Percentiles rank a stretch among this genome's conserved stretches.
Conservation (phyloP, 202 grass and related monocot species). For the Setaria italica region DNA sequence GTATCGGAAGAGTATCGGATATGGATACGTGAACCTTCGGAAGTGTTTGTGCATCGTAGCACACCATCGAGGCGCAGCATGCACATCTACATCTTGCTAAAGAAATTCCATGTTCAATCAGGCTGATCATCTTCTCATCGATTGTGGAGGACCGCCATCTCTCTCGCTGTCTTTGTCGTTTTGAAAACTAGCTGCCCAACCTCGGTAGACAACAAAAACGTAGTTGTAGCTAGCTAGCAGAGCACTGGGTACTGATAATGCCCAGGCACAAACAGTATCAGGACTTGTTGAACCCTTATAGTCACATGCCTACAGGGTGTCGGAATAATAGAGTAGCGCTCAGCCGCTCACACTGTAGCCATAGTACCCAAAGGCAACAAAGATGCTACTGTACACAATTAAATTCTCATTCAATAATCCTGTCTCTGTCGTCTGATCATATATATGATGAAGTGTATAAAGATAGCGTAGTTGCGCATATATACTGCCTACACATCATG, state of each 20-base stretch:
- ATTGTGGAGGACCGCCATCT: constrained; percentile 37
- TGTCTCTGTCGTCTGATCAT: constrained; percentile 14
- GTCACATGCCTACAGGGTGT: constrained; percentile 46
- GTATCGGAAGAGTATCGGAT: too few relatives aligned
- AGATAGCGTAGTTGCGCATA: constrained; percentile 18
- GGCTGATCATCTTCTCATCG: neutral
- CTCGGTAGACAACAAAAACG: constrained; percentile 6
- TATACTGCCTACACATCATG: neutral
- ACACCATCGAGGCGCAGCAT: too few relatives aligned
- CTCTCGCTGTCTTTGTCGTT: constrained; percentile 22
- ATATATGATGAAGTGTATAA: constrained; percentile 11
- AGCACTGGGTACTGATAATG: neutral
- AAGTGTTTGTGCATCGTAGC: too few relatives aligned
- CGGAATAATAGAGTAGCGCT: constrained; percentile 19
- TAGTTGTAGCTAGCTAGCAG: constrained; percentile 5
- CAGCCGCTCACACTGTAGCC: neutral
- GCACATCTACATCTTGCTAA: too few relatives aligned
- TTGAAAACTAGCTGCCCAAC: constrained; percentile 1
- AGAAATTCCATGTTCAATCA: neutral
- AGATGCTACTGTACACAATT: constrained; percentile 6
- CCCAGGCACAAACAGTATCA: neutral
- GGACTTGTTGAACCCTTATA: constrained; percentile 23
- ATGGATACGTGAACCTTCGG: too few relatives aligned
- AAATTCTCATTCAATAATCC: constrained; percentile 3
- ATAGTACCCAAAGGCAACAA: neutral